Conservation (phyloP, 148 eudicot species). For the Bassia scoparia region DNA sequence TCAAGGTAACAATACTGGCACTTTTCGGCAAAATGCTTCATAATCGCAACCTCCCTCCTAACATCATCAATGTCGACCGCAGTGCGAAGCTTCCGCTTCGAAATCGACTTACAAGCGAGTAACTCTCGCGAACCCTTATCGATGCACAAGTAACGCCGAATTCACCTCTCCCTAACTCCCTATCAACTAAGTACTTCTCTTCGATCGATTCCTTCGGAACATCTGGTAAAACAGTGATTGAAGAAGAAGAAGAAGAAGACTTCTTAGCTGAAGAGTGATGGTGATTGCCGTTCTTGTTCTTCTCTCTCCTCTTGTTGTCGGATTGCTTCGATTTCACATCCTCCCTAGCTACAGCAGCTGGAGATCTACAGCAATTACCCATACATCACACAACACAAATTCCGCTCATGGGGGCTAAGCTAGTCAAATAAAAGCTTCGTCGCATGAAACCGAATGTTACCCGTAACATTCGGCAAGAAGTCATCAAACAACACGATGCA, state of each 20-base stretch:
- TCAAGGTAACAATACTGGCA: conserved; percentile 66
- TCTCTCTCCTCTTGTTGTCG: conserved; percentile 35
- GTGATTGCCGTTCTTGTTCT: neutral
- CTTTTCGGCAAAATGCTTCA: conserved; percentile 75
- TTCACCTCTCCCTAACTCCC: conserved; percentile 81
- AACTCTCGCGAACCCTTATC: conserved; percentile 50
- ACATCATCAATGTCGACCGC: conserved; percentile 90
- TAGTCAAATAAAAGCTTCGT: too few relatives aligned
- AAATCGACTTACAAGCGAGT: conserved; percentile 87
- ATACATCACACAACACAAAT: too few relatives aligned
- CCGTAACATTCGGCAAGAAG: too few relatives aligned
- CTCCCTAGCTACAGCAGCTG: conserved; percentile 82
- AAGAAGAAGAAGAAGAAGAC: conserved; percentile 18
- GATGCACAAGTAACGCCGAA: conserved; percentile 79
- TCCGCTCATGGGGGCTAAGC: too few relatives aligned
- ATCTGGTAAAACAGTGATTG: conserved; percentile 52
- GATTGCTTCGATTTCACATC: conserved; percentile 68
- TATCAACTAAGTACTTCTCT: conserved; percentile 68
- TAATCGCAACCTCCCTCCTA: conserved; percentile 86
- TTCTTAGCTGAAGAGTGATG: conserved; percentile 17
- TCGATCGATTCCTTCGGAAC: conserved; percentile 53
- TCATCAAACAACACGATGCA: too few relatives aligned
- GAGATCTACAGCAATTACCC: conserved; percentile 99
- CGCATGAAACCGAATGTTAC: too few relatives aligned
- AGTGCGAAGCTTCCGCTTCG: conserved; percentile 82